A percentile compares a stretch with the other conserved stretches of the same genome.
These are phyloP conservation scores for Oryza rufipogon DNA, from an alignment of 176 grass and related monocot species.

Conservation along the genomic window DNA sequence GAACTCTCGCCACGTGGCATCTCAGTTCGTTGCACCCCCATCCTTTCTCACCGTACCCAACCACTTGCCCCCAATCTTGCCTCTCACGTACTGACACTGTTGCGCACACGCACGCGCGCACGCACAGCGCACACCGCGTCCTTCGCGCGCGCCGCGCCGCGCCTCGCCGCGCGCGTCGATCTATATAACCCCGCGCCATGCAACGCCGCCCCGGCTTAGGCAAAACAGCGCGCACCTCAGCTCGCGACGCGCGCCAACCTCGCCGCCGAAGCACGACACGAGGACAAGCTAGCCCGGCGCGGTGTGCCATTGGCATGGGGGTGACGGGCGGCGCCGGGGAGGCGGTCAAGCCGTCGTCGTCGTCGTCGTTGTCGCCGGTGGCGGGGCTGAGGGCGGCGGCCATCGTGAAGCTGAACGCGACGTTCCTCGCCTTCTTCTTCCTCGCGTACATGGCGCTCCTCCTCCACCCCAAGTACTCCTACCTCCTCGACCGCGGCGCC, in stretches of 20 bases:
- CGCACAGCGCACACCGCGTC: not conserved
- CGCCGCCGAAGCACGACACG: constrained; percentile 1
- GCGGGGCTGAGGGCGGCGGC: constrained; percentile 47
- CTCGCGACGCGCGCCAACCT: not conserved
- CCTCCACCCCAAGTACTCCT: constrained; percentile 72
- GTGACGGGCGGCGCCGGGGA: constrained; percentile 42
- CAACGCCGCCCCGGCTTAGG: constrained; percentile 23
- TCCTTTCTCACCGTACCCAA: constrained; percentile 41
- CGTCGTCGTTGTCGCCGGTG: constrained; percentile 28
- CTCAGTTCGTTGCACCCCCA: constrained; percentile 39
- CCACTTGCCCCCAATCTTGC: constrained; percentile 32
- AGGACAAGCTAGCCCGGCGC: too few species aligned
- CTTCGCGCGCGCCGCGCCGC: too few species aligned
- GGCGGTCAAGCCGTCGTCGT: constrained; percentile 36
- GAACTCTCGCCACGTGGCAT: constrained; percentile 19
- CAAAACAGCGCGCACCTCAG: not conserved
- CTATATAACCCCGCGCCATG: constrained; percentile 50
- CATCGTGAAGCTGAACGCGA: constrained; percentile 79
- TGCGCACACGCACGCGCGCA: not conserved
- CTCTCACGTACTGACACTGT: not conserved
- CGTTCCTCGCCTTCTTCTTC: constrained; percentile 81
- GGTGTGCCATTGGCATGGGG: constrained; percentile 26
- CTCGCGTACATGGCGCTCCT: constrained; percentile 80
- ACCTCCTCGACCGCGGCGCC: constrained; percentile 43
- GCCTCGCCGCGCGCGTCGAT: not conserved